phyloP scores from a whole-genome alignment of 1,284 basidiomycete species.

The Mrakiaceae sp. region DNA sequence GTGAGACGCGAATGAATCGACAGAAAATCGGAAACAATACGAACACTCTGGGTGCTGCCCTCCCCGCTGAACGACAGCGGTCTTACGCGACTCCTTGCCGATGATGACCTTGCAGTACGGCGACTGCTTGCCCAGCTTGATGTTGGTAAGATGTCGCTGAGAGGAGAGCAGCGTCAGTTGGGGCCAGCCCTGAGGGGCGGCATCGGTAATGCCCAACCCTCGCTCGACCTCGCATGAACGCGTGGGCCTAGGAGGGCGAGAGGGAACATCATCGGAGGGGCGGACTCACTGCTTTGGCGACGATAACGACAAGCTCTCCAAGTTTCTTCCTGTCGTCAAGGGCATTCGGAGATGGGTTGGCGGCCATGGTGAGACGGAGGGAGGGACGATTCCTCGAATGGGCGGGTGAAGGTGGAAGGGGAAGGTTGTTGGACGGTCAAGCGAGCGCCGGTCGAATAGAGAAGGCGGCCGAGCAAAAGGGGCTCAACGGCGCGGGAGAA shows the following conservation, averaged over 20 bases:
- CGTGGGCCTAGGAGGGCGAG: background rate
- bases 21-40: background rate
- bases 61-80: conserved; percentile 70
- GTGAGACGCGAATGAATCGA: background rate
- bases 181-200: background rate
- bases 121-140: conserved; percentile 77
- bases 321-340: conserved; percentile 4
- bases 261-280: background rate
- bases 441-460: no score
- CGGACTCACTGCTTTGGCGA: conserved; percentile 12
- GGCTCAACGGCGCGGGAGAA: no score
- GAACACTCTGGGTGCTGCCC: conserved; percentile 15
- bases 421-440: no score
- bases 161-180: background rate
- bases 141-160: conserved; percentile 18
- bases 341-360: no score
- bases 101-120: conserved; percentile 78
- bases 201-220: background rate
- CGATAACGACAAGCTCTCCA: conserved; percentile 15
- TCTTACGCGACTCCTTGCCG: conserved; percentile 68
- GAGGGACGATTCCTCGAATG: no score
- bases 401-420: no score
- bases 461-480: no score
- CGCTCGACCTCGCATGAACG: background rate
- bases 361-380: no score